A percentile compares a stretch with the other conserved stretches of the same genome.
Evolutionary conservation across 202 grass and related monocot species (phyloP).

Genomic region (Setaria viridis): DNA sequence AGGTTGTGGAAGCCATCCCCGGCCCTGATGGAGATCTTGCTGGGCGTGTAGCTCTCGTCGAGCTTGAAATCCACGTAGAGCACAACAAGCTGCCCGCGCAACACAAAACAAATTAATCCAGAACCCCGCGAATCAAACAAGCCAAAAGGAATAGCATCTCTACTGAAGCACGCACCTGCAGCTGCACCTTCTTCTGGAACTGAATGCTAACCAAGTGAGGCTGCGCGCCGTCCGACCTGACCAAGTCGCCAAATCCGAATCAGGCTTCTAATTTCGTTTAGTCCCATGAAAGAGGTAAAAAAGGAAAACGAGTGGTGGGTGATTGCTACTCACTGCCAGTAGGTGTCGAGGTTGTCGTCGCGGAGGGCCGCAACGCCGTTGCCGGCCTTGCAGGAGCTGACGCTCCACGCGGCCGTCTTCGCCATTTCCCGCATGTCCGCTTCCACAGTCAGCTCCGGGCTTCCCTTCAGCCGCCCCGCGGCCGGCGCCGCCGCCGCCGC

Average conservation of each 20-base stretch:
- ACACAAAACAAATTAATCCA: neutral
- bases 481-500: neutral
- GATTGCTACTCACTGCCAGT: conserved; percentile 62
- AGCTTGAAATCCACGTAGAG: conserved; percentile 96
- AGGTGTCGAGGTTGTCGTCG: conserved; percentile 86
- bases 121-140: neutral
- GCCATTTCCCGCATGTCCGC: conserved; percentile 84
- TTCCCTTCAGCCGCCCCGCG: conserved; percentile 61
- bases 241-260: conserved; percentile 15
- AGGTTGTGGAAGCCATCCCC: conserved; percentile 98
- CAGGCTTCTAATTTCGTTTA: neutral
- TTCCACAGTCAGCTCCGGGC: conserved; percentile 62
- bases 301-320: neutral
- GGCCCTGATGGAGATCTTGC: conserved; percentile 91
- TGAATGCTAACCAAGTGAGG: conserved; percentile 96
- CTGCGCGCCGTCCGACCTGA: conserved; percentile 87
- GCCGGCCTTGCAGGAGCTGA: conserved; percentile 93
- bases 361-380: conserved; percentile 85
- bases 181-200: conserved; percentile 93
- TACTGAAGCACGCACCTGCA: conserved; percentile 68
- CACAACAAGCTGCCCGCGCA: conserved; percentile 64
- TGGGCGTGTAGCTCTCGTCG: conserved; percentile 97
- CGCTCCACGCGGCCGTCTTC: conserved; percentile 89
- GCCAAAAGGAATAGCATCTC: neutral
- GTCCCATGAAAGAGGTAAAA: neutral